A percentile compares a stretch with the other conserved stretches of the same genome.
phyloP scores from a whole-genome alignment of 495 filamentous ascomycete genomes.

The Xylaria bambusicola region DNA sequence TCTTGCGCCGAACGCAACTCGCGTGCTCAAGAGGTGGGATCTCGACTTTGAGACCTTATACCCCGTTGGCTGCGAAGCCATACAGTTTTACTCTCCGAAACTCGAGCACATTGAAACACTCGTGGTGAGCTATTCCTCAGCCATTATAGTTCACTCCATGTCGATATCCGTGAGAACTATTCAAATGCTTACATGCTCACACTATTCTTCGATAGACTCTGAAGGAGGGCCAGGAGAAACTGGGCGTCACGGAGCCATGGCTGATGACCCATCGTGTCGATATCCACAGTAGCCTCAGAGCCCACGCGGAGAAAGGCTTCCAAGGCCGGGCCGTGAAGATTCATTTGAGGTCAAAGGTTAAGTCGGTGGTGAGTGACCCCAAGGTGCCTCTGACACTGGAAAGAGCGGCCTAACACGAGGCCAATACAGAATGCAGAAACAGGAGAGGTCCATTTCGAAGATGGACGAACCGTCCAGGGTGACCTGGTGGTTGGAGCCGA shows the following conservation, averaged over 20 bases:
- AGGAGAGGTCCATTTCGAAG: conserved; percentile 39
- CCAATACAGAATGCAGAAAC: conserved; percentile 39
- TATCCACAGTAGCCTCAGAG: conserved; percentile 33
- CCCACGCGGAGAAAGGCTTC: conserved; percentile 38
- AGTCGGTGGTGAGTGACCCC: conserved; percentile 29
- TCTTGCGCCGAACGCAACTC: conserved; percentile 8
- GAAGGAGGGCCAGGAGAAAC: background rate
- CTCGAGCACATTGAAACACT: background rate
- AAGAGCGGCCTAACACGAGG: background rate
- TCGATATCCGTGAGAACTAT: no score
- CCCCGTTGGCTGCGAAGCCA: background rate
- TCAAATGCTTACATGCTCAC: background rate
- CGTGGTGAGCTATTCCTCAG: background rate
- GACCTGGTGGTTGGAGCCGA: conserved; percentile 56
- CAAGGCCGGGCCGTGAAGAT: conserved; percentile 41
- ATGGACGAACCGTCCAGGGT: conserved; percentile 34
- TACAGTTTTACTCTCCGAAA: background rate
- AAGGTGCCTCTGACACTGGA: conserved; percentile 19
- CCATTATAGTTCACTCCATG: background rate
- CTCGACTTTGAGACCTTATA: conserved; percentile 52
- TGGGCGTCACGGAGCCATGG: background rate
- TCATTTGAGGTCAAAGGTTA: conserved; percentile 27
- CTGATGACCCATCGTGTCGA: conserved; percentile 7
- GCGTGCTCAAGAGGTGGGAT: conserved; percentile 48
- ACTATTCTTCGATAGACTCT: background rate